Percentiles rank a stretch among this genome's conserved stretches.
Evolutionary conservation across 2,329 filamentous ascomycete genomes (phyloP).

Genomic region (Elsinoe ampelina): DNA sequence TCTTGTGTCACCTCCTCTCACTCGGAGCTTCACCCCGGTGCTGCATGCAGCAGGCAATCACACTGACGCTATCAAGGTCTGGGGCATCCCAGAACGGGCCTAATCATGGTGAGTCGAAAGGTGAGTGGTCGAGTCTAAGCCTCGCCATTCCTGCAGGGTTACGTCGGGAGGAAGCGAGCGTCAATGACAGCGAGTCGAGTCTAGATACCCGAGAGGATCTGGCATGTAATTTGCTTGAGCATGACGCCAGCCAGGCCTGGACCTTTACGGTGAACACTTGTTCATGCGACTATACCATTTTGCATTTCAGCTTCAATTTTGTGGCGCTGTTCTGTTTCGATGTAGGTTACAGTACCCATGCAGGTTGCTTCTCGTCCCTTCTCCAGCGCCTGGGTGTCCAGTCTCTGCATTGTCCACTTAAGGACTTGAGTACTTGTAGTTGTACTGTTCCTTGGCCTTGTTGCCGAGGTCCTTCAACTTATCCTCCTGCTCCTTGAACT

Average conservation of each 20-base stretch:
- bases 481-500: slow-evolving; percentile 40
- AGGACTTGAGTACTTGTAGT: slow-evolving; percentile 36
- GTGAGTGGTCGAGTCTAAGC: slow-evolving; percentile 3
- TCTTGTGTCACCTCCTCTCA: neutral
- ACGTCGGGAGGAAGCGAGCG: slow-evolving; percentile 8
- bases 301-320: slow-evolving; percentile 9
- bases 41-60: neutral
- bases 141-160: slow-evolving; percentile 8
- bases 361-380: neutral
- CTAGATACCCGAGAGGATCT: slow-evolving; percentile 6
- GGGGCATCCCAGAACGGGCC: neutral
- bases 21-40: neutral
- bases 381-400: neutral
- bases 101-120: neutral
- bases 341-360: neutral
- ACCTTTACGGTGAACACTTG: neutral
- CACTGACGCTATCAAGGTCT: slow-evolving; percentile 8
- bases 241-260: slow-evolving; percentile 6
- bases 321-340: neutral
- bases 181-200: neutral
- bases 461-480: slow-evolving; percentile 29
- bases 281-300: slow-evolving; percentile 5
- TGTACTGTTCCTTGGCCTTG: slow-evolving; percentile 38
- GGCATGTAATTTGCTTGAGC: neutral
- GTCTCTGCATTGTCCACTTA: slow-evolving; percentile 15